phyloP scores from a whole-genome alignment of 140 eudicot genomes.

The Ambrosia hybrid region DNA sequence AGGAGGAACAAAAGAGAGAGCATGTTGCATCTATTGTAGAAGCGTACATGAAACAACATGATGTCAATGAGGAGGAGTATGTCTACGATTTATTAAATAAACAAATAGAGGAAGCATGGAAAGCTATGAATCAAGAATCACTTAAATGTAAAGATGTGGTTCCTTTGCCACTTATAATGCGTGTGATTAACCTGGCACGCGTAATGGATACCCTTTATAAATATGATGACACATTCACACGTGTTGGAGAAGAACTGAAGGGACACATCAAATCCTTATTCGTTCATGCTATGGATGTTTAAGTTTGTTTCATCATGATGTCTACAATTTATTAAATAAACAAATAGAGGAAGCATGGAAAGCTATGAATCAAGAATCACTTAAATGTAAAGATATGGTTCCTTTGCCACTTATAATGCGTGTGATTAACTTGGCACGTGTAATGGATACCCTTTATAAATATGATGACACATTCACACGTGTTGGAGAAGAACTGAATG shows the following conservation, averaged over 20 bases:
- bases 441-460: background rate
- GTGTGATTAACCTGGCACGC: conserved; percentile 9
- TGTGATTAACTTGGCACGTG: background rate
- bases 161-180: conserved; percentile 2
- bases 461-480: background rate
- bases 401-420: background rate
- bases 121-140: background rate
- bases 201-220: conserved; percentile 1
- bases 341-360: conserved; percentile 1
- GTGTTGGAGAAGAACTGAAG: conserved; percentile 5
- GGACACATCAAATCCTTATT: conserved; percentile 8
- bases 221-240: background rate
- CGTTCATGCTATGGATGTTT: background rate
- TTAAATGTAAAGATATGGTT: background rate
- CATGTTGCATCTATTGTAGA: conserved; percentile 2
- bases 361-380: background rate
- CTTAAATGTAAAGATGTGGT: background rate
- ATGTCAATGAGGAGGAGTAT: background rate
- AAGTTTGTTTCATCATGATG: background rate
- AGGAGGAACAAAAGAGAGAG: background rate
- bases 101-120: conserved; percentile 6
- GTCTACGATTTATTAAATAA: background rate
- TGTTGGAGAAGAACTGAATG: background rate
- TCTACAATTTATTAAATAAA: background rate
- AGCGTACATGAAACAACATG: conserved; percentile 13